A percentile compares a stretch with the other conserved stretches of the same genome.
These are phyloP conservation scores for Trichodelitschia bisporula DNA, from an alignment of 495 filamentous ascomycete genomes.

Conservation along the genomic window DNA sequence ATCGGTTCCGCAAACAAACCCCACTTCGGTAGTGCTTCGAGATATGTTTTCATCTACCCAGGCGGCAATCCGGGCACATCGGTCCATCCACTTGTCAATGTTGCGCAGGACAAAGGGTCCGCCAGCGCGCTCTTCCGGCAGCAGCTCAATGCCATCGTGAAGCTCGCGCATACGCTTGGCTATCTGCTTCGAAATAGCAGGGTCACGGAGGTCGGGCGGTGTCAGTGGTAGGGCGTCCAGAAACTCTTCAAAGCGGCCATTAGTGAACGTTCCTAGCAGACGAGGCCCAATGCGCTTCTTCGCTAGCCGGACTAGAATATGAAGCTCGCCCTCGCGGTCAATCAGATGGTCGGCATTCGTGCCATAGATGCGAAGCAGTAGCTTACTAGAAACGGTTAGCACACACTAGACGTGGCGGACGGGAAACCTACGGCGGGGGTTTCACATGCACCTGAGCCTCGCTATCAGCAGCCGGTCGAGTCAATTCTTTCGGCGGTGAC, in stretches of 20 bases:
- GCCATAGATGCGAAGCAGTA: constrained; percentile 81
- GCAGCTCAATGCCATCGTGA: constrained; percentile 76
- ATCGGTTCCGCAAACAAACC: constrained; percentile 55
- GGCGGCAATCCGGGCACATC: constrained; percentile 49
- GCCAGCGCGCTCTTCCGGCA: constrained; percentile 45
- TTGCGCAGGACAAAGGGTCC: constrained; percentile 74
- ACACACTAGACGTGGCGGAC: neutral
- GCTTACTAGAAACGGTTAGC: constrained; percentile 23
- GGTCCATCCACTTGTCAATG: constrained; percentile 84
- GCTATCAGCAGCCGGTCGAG: constrained; percentile 2
- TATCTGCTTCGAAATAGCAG: constrained; percentile 72
- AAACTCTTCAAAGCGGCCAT: constrained; percentile 93
- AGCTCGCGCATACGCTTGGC: constrained; percentile 97
- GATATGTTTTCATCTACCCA: too few relatives aligned
- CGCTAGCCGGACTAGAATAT: constrained; percentile 64
- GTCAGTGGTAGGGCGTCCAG: constrained; percentile 63
- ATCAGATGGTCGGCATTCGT: constrained; percentile 92
- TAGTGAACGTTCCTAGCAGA: constrained; percentile 78
- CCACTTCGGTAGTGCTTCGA: constrained; percentile 28
- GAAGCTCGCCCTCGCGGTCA: constrained; percentile 72
- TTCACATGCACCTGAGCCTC: constrained; percentile 17
- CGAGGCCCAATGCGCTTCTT: constrained; percentile 82
- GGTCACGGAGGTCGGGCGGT: constrained; percentile 46
- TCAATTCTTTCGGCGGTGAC: constrained; percentile 40
- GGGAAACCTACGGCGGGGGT: constrained; percentile 21